A percentile compares a stretch with the other conserved stretches of the same genome.
phyloP scores from a whole-genome alignment of 495 filamentous ascomycete species.

The Xylaria telfairii region DNA sequence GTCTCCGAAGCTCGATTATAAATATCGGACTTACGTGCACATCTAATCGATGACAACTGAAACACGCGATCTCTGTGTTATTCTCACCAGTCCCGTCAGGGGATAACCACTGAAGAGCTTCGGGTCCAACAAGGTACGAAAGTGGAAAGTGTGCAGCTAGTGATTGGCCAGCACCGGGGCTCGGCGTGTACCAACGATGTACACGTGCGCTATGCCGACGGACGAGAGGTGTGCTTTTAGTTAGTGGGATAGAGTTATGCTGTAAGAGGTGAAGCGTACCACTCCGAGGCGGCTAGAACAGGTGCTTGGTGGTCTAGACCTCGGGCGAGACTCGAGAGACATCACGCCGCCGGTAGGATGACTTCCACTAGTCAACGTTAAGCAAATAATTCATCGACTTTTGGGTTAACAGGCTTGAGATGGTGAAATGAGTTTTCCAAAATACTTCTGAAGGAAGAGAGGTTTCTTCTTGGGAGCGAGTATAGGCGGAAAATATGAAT shows the following conservation, averaged over 20 bases:
- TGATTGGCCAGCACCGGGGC: not conserved
- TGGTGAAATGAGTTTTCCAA: not conserved
- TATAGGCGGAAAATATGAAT: not conserved
- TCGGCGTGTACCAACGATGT: not conserved
- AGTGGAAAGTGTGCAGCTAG: not conserved
- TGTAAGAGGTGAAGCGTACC: not conserved
- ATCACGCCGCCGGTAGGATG: not conserved
- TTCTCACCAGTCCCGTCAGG: not conserved
- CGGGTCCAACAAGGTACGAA: not conserved
- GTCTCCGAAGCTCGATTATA: not conserved
- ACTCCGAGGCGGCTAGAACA: not conserved
- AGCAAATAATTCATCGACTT: not conserved
- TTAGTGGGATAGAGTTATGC: not conserved
- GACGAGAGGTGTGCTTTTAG: not conserved
- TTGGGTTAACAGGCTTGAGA: not conserved
- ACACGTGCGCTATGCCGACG: not conserved
- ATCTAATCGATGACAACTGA: not conserved
- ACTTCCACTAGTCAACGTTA: not conserved
- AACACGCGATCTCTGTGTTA: not conserved
- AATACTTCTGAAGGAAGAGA: rapidly evolving
- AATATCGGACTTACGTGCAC: not conserved
- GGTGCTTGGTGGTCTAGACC: not conserved
- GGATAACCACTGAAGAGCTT: not conserved
- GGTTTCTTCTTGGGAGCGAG: not conserved
- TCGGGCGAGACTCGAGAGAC: not conserved